A percentile compares a stretch with the other conserved stretches of the same genome.
Evolutionary conservation across 1,284 basidiomycete species (phyloP).

Genomic region (Papiliotrema laurentii): DNA sequence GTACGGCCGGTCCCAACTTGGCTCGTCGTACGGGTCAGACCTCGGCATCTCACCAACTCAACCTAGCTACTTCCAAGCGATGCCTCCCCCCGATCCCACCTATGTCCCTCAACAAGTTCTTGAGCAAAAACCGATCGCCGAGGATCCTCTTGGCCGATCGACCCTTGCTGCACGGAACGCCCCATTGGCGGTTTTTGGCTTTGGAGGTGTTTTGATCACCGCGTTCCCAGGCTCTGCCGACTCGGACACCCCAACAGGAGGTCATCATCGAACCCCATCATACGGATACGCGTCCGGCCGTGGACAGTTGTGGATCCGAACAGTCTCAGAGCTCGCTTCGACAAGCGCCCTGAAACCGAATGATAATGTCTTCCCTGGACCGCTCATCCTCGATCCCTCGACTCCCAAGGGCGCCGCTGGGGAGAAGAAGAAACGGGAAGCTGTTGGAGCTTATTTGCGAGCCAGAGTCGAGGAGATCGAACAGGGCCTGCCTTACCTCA

Average conservation of each 20-base stretch:
- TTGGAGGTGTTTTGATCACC: conserved; percentile 77
- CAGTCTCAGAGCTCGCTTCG: conserved; percentile 64
- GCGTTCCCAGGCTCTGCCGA: conserved; percentile 73
- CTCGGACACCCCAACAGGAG: conserved; percentile 66
- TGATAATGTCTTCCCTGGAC: conserved; percentile 69
- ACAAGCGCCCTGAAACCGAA: conserved; percentile 60
- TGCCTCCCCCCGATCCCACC: conserved; percentile 68
- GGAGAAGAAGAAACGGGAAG: conserved; percentile 76
- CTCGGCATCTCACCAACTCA: conserved; percentile 25
- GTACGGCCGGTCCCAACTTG: background rate
- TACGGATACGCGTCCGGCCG: conserved; percentile 54
- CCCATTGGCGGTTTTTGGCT: conserved; percentile 81
- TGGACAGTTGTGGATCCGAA: conserved; percentile 65
- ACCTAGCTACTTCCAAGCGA: conserved; percentile 51
- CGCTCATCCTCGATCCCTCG: conserved; percentile 70
- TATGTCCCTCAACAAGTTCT: conserved; percentile 43
- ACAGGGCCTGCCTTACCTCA: conserved; percentile 68
- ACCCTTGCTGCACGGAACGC: conserved; percentile 56
- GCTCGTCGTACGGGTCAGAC: conserved; percentile 19
- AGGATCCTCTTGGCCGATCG: conserved; percentile 74
- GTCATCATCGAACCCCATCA: conserved; percentile 57
- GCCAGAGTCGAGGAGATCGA: conserved; percentile 70
- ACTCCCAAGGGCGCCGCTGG: conserved; percentile 58
- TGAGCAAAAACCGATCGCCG: conserved; percentile 51
- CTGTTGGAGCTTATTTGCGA: conserved; percentile 68